Conservation (phyloP, 768 basidiomycete species). For the Lactarius vividus region DNA sequence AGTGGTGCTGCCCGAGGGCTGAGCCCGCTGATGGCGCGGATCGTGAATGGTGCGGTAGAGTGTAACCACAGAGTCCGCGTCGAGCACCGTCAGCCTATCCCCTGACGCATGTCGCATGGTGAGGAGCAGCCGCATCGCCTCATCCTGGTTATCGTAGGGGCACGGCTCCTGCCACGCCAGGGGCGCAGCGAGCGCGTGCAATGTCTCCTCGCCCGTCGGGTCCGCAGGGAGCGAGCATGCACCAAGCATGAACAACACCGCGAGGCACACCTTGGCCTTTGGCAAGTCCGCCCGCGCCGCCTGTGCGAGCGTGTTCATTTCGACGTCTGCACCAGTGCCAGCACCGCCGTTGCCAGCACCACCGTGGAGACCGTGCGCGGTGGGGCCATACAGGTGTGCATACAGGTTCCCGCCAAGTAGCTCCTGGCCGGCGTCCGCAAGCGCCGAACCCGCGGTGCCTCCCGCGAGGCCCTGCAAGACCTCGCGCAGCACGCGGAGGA, state of each 20-base stretch:
- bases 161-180: slow-evolving; percentile 8
- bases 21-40: neutral
- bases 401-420: neutral
- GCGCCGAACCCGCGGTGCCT: neutral
- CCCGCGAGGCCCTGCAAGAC: slow-evolving; percentile 5
- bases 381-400: neutral
- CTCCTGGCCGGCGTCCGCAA: neutral
- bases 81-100: neutral
- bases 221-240: slow-evolving; percentile 14
- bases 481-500: neutral
- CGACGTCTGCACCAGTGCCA: neutral
- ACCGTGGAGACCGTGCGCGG: neutral
- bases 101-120: neutral
- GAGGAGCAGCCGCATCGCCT: slow-evolving; percentile 5
- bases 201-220: neutral
- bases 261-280: slow-evolving; percentile 16
- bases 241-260: slow-evolving; percentile 19
- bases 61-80: neutral
- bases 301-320: neutral
- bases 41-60: slow-evolving; percentile 13
- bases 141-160: neutral
- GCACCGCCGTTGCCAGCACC: neutral
- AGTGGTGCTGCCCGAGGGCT: neutral
- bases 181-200: slow-evolving; percentile 8
- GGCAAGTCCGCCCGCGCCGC: slow-evolving; percentile 8